These are phyloP conservation scores for Alternaria alternata DNA, from an alignment of 2,329 filamentous ascomycete species.

Conservation along the genomic window DNA sequence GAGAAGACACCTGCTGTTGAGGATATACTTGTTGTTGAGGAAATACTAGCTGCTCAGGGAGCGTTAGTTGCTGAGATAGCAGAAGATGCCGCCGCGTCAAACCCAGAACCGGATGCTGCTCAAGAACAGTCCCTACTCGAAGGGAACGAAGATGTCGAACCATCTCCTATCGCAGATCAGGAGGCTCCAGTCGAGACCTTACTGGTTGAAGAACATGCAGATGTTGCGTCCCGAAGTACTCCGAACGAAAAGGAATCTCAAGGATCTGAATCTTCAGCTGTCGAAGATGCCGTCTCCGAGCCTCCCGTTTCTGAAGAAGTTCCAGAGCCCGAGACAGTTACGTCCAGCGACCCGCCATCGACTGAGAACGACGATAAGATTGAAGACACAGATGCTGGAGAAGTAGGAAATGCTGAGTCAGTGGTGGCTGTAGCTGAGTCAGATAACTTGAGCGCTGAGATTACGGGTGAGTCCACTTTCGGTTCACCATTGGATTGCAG, in stretches of 20 bases:
- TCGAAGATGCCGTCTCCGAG: background rate
- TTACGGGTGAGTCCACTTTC: constrained; percentile 1
- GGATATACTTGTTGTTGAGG: constrained; percentile 4
- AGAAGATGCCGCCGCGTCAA: background rate
- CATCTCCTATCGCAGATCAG: background rate
- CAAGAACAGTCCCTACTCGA: background rate
- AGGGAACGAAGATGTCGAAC: background rate
- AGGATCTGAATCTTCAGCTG: background rate
- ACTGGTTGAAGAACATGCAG: background rate
- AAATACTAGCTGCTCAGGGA: background rate
- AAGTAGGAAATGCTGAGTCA: background rate
- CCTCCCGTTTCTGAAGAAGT: background rate
- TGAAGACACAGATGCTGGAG: background rate
- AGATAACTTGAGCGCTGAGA: background rate
- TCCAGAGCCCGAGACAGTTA: background rate
- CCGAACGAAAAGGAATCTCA: background rate
- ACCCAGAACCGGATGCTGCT: background rate
- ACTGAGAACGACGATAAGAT: constrained; percentile 5
- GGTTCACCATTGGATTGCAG: background rate
- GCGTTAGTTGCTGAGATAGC: constrained; percentile 7
- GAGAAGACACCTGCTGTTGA: background rate
- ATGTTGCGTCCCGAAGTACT: background rate
- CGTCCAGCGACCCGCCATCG: background rate
- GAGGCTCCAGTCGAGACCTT: background rate
- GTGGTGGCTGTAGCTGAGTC: background rate